Percentiles rank a stretch among this genome's conserved stretches.
Conservation (phyloP, 2,329 filamentous ascomycete species). For the Aureobasidium subglaciale region DNA sequence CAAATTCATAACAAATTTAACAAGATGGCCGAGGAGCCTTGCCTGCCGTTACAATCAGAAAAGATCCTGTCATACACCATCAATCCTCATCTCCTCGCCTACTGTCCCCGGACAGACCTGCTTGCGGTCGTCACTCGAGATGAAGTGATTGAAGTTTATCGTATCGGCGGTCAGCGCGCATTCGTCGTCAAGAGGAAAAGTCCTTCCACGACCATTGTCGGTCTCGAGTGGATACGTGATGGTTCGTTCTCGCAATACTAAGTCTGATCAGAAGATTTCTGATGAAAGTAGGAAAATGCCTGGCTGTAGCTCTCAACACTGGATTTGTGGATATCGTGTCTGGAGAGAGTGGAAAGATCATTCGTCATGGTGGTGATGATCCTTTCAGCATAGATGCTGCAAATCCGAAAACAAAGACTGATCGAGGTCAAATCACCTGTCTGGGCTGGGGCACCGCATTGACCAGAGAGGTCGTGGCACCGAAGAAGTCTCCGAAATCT, state of each 20-base stretch:
- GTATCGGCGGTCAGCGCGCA: slow-evolving; percentile 67
- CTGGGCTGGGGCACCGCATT: slow-evolving; percentile 14
- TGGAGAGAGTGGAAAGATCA: slow-evolving; percentile 71
- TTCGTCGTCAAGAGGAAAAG: slow-evolving; percentile 45
- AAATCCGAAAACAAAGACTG: not conserved
- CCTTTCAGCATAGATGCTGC: slow-evolving; percentile 9
- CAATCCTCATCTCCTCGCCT: slow-evolving; percentile 55
- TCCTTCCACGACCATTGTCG: slow-evolving; percentile 28
- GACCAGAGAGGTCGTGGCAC: not conserved
- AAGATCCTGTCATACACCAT: slow-evolving; percentile 51
- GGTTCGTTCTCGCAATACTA: slow-evolving; percentile 21
- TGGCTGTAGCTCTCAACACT: slow-evolving; percentile 80
- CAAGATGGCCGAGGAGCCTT: not conserved
- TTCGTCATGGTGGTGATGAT: slow-evolving; percentile 52
- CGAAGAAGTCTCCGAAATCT: not conserved
- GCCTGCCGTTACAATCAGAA: slow-evolving; percentile 37
- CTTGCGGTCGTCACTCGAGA: slow-evolving; percentile 64
- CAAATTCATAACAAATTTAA: not conserved
- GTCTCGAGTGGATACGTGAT: slow-evolving; percentile 41
- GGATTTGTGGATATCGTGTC: slow-evolving; percentile 69
- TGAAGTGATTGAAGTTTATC: slow-evolving; percentile 66
- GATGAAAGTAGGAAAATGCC: slow-evolving; percentile 21
- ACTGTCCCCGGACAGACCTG: slow-evolving; percentile 81
- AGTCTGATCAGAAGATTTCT: not conserved
- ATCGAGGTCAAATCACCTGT: slow-evolving; percentile 8